A percentile compares a stretch with the other conserved stretches of the same genome.
Conservation (phyloP, 2,329 filamentous ascomycete genomes). For the Fusarium sp. region DNA sequence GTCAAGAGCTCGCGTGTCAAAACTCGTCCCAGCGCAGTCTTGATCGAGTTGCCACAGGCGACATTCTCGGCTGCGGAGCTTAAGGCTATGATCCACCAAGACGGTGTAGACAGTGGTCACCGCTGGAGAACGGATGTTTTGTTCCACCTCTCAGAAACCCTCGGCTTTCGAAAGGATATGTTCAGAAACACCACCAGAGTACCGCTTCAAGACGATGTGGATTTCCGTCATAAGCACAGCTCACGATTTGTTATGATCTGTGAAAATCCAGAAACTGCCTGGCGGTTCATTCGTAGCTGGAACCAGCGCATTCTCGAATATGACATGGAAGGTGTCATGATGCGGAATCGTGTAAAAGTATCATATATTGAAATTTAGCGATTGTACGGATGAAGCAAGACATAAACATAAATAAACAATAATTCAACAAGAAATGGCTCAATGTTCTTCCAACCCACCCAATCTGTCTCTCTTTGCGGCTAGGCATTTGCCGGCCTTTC, state of each 20-base stretch:
- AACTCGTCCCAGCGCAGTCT: slow-evolving; percentile 48
- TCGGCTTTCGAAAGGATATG: slow-evolving; percentile 8
- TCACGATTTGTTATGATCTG: slow-evolving; percentile 54
- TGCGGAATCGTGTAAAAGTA: slow-evolving; percentile 48
- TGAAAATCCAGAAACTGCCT: slow-evolving; percentile 51
- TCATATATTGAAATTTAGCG: slow-evolving; percentile 54
- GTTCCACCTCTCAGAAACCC: slow-evolving; percentile 28
- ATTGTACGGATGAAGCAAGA: slow-evolving; percentile 24
- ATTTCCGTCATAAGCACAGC: slow-evolving; percentile 39
- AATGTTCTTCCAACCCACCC: slow-evolving; percentile 6
- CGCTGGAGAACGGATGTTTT: slow-evolving; percentile 29
- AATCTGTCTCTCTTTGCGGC: background rate
- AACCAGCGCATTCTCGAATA: slow-evolving; percentile 53
- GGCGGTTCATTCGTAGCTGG: slow-evolving; percentile 59
- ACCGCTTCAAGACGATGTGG: slow-evolving; percentile 15
- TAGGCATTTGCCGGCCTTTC: slow-evolving; percentile 5
- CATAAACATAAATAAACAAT: slow-evolving; percentile 13
- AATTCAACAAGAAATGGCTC: slow-evolving; percentile 5
- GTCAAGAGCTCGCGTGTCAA: slow-evolving; percentile 42
- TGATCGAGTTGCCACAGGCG: slow-evolving; percentile 51
- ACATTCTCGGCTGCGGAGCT: slow-evolving; percentile 48
- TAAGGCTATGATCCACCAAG: slow-evolving; percentile 27
- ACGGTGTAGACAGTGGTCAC: slow-evolving; percentile 21
- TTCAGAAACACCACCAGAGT: slow-evolving; percentile 18
- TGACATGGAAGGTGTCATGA: slow-evolving; percentile 24